Base-by-base conservation (phyloP, 1,139 yeast genomes). In the Tardiomyces blankii region DNA sequence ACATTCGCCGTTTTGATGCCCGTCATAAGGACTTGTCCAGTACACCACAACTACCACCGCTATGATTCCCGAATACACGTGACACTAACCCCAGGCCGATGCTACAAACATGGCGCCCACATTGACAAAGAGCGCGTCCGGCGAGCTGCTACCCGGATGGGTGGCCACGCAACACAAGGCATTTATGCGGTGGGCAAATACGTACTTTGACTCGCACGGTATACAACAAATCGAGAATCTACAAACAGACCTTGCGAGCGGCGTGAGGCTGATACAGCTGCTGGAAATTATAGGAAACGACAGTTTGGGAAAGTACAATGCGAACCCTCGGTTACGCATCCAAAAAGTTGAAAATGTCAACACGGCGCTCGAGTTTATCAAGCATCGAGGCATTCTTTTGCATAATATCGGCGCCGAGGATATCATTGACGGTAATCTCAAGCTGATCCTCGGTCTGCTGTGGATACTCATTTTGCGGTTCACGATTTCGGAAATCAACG, bases 361-460 rank as follows among this genome's bases (percentile, higher is more conserved):
- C 51, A 75, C 73, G 46, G 73, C 78, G 13, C 66, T 82, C 46
- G 75, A 76, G 47, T 80, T 73, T 56, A 67, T 80, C 48, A 70
- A 74, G 47, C 69, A 74, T 41, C 68, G 75, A 30, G 72, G 77
- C 19, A 66, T 82, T 40, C 77, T 75, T 50, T 66, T 77, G 33
- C 69, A 74, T 53, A 74, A 75, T 54, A 77, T 82, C 42, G 80
- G 83, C 23, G 78, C 86, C n/a, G 84, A 79, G 45, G 82, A 80
- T 60, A 73, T 82, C 19, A 70, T 75, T 21, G 85, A 79, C 43
- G 83, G 84, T 1, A 77, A 81, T 56, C 61, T 70, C 44, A 82
- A 82, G 57, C 63, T 80, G 42, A 75, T 77, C n/a, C 62, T 81
- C 51, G 87, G 87, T 1, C 65, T 82, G 41, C 61, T 81, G 11